A percentile compares a stretch with the other conserved stretches of the same genome.
Evolutionary conservation across 345 rosid species (phyloP).

Genomic region (Psidium guajava): DNA sequence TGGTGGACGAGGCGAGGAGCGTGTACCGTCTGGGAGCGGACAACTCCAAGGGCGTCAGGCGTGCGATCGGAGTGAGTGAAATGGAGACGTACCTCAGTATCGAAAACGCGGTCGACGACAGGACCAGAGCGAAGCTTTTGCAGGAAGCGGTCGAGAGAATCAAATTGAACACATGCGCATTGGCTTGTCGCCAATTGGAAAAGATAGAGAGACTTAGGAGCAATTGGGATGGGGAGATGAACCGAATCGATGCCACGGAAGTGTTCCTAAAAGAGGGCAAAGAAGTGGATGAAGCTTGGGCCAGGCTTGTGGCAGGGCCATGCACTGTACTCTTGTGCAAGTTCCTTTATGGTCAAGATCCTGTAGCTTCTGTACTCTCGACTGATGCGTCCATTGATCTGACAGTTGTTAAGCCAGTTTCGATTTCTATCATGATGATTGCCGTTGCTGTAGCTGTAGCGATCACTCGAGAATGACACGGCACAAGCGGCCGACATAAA

Average conservation of each 20-base stretch:
- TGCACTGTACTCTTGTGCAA: constrained; percentile 16
- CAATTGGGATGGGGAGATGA: constrained; percentile 12
- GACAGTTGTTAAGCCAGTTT: background rate
- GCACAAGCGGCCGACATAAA: background rate
- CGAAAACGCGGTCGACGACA: background rate
- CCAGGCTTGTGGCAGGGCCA: constrained; percentile 12
- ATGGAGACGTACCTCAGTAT: constrained; percentile 5
- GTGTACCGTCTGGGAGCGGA: constrained; percentile 8
- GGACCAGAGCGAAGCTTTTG: constrained; percentile 1
- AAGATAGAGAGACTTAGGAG: constrained; percentile 8
- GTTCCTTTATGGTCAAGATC: constrained; percentile 6
- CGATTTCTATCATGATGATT: background rate
- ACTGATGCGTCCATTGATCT: background rate
- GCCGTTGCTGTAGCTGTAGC: background rate
- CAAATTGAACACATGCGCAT: constrained; percentile 11
- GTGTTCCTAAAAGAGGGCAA: background rate
- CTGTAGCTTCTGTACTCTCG: background rate
- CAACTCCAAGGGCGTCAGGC: constrained; percentile 11
- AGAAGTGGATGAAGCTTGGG: background rate
- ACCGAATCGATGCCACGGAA: constrained; percentile 17
- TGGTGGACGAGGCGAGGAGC: constrained; percentile 15
- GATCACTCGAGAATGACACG: background rate
- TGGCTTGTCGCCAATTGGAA: constrained; percentile 11
- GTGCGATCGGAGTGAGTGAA: constrained; percentile 26
- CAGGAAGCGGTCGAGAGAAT: constrained; percentile 10